These are phyloP conservation scores for Penicillium corylophilum DNA, from an alignment of 2,329 filamentous ascomycete genomes.

Conservation along the genomic window DNA sequence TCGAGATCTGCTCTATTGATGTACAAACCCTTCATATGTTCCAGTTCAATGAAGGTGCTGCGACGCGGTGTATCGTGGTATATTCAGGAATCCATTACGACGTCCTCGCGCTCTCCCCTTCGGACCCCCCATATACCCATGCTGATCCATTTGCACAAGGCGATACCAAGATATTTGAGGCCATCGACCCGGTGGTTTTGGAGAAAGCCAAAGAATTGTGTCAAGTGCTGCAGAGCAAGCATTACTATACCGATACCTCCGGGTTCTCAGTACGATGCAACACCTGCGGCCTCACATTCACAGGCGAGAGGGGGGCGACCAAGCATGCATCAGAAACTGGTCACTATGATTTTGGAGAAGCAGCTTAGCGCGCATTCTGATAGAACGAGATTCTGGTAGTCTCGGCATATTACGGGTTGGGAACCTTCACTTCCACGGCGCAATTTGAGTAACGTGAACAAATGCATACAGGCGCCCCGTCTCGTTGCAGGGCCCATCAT, in stretches of 20 bases:
- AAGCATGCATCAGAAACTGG: constrained; percentile 49
- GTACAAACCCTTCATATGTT: constrained; percentile 68
- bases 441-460: constrained; percentile 3
- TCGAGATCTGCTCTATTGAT: constrained; percentile 83
- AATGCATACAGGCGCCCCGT: not conserved
- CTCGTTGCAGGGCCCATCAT: not conserved
- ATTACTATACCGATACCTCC: constrained; percentile 88
- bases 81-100: constrained; percentile 96
- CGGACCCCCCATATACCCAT: constrained; percentile 55
- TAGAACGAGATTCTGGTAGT: not conserved
- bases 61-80: constrained; percentile 72
- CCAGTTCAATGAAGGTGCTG: constrained; percentile 73
- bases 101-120: constrained; percentile 73
- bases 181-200: constrained; percentile 55
- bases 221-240: constrained; percentile 63
- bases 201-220: constrained; percentile 65
- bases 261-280: constrained; percentile 78
- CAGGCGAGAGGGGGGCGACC: constrained; percentile 48
- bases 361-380: constrained; percentile 23
- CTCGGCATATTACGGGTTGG: not conserved
- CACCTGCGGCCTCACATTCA: constrained; percentile 46
- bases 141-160: constrained; percentile 66
- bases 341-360: constrained; percentile 52
- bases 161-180: constrained; percentile 74
- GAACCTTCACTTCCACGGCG: not conserved